Percentiles rank a stretch among this genome's conserved stretches.
phyloP scores from a whole-genome alignment of 805 yeast genomes.

The Metschnikowia shivogae region DNA sequence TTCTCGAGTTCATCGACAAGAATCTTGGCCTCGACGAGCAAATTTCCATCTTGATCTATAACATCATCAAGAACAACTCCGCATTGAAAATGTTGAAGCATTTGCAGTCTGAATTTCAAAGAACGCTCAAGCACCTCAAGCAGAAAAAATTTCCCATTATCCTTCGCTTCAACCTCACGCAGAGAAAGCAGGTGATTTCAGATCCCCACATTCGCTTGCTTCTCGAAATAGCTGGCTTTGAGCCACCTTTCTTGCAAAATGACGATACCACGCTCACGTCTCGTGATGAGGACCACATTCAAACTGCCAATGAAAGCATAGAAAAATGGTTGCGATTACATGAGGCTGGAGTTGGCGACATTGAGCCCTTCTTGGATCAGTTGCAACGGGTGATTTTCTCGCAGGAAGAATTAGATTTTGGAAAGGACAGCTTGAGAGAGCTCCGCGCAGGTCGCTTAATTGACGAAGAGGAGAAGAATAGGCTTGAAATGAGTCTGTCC shows the following conservation, averaged over 20 bases:
- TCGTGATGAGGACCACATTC: conserved; percentile 26
- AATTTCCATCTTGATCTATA: conserved; percentile 47
- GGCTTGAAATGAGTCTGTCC: neutral
- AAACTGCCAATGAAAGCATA: conserved; percentile 33
- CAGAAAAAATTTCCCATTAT: neutral
- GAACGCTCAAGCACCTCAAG: conserved; percentile 19
- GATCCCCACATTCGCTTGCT: conserved; percentile 50
- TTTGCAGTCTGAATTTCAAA: conserved; percentile 36
- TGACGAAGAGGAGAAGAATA: conserved; percentile 8
- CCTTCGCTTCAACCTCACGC: conserved; percentile 13
- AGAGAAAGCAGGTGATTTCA: conserved; percentile 33
- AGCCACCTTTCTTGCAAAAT: conserved; percentile 35
- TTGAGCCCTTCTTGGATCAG: conserved; percentile 20
- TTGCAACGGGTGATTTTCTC: conserved; percentile 10
- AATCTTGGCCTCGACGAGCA: conserved; percentile 41
- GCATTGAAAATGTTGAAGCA: conserved; percentile 35
- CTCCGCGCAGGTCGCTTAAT: conserved; percentile 10
- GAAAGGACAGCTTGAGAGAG: conserved; percentile 8
- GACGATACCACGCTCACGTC: conserved; percentile 39
- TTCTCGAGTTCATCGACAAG: conserved; percentile 30
- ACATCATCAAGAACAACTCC: conserved; percentile 40
- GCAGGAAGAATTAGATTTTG: conserved; percentile 15
- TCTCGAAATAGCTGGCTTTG: conserved; percentile 44
- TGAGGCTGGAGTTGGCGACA: conserved; percentile 15
- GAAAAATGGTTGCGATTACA: conserved; percentile 36